Evolutionary conservation across 805 yeast species (phyloP).

Genomic region (Hanseniaspora guilliermondii): DNA sequence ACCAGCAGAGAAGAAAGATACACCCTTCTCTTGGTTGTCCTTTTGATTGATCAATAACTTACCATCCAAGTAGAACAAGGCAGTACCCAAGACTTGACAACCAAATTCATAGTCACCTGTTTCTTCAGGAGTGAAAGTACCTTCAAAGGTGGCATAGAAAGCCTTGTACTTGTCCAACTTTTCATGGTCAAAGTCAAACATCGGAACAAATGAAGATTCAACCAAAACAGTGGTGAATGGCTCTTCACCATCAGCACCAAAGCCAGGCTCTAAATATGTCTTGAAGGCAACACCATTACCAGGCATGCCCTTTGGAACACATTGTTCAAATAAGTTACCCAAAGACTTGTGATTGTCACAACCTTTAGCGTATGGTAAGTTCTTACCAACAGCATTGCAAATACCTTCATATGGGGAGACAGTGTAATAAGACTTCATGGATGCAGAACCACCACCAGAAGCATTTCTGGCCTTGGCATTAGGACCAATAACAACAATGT

Average conservation of each 20-base stretch:
- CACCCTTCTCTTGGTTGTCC: slow-evolving; percentile 39
- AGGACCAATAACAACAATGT: slow-evolving; percentile 47
- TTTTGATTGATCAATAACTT: slow-evolving; percentile 44
- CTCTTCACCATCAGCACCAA: slow-evolving; percentile 17
- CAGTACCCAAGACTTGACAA: slow-evolving; percentile 41
- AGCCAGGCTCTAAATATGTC: slow-evolving; percentile 21
- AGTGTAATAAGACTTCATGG: slow-evolving; percentile 36
- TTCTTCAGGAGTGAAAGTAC: slow-evolving; percentile 35
- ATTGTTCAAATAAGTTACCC: slow-evolving; percentile 26
- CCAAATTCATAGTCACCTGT: slow-evolving; percentile 43
- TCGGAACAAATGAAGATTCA: slow-evolving; percentile 16
- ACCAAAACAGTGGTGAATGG: slow-evolving; percentile 24
- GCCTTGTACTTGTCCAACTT: slow-evolving; percentile 18
- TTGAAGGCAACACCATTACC: slow-evolving; percentile 22
- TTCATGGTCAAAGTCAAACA: slow-evolving; percentile 26
- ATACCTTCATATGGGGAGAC: slow-evolving; percentile 41
- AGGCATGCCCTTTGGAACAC: slow-evolving; percentile 15
- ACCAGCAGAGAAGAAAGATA: slow-evolving; percentile 42
- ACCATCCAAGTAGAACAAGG: slow-evolving; percentile 41
- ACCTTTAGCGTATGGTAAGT: slow-evolving; percentile 28
- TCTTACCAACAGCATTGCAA: slow-evolving; percentile 20
- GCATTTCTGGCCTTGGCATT: slow-evolving; percentile 37
- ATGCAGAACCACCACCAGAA: slow-evolving; percentile 55
- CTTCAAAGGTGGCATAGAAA: slow-evolving; percentile 36
- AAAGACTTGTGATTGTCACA: slow-evolving; percentile 28